phyloP scores from a whole-genome alignment of 202 grass and related monocot species.

The Schoenoplectus tabernaemontani region DNA sequence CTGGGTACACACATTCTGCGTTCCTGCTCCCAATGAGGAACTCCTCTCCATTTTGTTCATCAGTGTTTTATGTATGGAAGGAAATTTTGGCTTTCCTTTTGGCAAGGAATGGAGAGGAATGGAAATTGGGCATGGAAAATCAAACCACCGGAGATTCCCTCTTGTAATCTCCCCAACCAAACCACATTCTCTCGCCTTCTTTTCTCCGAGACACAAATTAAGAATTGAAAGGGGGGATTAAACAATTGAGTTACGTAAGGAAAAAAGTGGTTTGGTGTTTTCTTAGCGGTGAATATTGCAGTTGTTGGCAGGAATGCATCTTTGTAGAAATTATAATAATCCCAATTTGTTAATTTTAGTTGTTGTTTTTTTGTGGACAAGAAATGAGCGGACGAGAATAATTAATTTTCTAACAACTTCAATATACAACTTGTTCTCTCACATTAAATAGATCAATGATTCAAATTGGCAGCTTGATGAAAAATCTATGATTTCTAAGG shows the following conservation, averaged over 20 bases:
- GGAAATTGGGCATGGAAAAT: constrained; percentile 9
- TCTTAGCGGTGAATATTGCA: constrained; percentile 11
- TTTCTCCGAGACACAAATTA: constrained; percentile 17
- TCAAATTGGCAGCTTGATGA: not conserved
- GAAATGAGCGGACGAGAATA: not conserved
- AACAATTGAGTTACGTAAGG: constrained; percentile 12
- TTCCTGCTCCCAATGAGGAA: constrained; percentile 66
- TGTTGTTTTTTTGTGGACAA: not conserved
- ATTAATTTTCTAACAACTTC: not conserved
- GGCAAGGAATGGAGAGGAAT: not conserved
- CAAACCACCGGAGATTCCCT: constrained; percentile 14
- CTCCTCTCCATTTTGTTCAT: not conserved
- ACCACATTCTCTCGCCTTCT: constrained; percentile 19
- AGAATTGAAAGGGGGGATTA: constrained; percentile 3
- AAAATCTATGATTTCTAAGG: not conserved
- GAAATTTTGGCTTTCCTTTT: not conserved
- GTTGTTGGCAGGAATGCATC: not conserved
- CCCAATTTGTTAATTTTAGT: not conserved
- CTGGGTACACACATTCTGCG: constrained; percentile 93
- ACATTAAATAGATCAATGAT: not conserved
- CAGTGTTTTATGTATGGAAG: not conserved
- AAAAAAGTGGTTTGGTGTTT: constrained; percentile 3
- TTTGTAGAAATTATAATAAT: not conserved
- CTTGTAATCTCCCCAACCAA: constrained; percentile 27
- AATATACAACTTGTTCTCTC: not conserved